phyloP scores from a whole-genome alignment of 2,329 filamentous ascomycete genomes.

The Exophiala dermatitidis region DNA sequence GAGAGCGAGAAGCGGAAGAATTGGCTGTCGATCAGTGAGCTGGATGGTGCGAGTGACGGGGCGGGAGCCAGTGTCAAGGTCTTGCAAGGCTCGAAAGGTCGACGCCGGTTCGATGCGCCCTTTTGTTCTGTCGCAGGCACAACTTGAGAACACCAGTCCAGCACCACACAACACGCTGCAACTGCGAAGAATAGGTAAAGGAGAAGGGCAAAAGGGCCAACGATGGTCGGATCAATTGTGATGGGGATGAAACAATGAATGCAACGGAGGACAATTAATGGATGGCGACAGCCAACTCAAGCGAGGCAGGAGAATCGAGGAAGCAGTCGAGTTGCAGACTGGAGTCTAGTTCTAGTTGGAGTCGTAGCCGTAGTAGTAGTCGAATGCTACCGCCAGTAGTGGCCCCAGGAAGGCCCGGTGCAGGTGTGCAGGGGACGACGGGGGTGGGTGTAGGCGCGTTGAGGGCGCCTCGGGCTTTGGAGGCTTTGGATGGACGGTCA shows the following conservation, averaged over 20 bases:
- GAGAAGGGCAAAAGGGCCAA: neutral
- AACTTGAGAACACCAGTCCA: neutral
- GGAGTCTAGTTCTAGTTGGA: neutral
- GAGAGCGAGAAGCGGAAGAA: constrained; percentile 13
- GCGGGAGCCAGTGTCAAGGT: constrained; percentile 10
- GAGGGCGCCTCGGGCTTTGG: too few species aligned
- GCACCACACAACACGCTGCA: neutral
- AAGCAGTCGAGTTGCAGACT: neutral
- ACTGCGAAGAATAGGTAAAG: neutral
- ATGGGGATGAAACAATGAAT: constrained; percentile 1
- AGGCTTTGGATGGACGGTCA: too few species aligned
- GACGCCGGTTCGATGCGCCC: neutral
- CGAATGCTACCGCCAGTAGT: neutral
- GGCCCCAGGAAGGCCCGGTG: neutral
- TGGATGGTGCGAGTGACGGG: constrained; percentile 6
- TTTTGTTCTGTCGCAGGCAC: neutral
- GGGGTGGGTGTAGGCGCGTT: neutral
- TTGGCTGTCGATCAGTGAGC: constrained; percentile 19
- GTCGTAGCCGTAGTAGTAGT: too few species aligned
- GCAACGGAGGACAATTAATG: neutral
- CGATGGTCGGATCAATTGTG: neutral
- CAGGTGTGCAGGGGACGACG: neutral
- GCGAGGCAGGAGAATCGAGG: neutral
- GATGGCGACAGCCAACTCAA: neutral
- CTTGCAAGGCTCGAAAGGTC: neutral